Evolutionary conservation across 768 basidiomycete genomes (phyloP).

Genomic region (Lactarius tabidus): DNA sequence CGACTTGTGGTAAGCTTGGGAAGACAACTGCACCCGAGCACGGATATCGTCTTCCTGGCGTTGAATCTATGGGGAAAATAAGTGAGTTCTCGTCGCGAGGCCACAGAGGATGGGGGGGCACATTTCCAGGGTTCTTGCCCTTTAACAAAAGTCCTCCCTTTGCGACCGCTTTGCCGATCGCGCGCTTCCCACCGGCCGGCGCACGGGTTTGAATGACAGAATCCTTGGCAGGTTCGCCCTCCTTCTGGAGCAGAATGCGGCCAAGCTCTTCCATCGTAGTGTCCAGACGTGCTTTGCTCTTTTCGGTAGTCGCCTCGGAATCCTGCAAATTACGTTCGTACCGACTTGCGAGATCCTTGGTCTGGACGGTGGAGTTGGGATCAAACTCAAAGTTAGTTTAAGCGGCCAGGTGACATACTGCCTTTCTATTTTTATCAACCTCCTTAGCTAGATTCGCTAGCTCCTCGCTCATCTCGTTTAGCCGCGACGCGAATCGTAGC

Average conservation of each 20-base stretch:
- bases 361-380: slow-evolving; percentile 40
- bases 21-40: slow-evolving; percentile 74
- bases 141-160: slow-evolving; percentile 88
- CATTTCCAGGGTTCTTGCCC: slow-evolving; percentile 89
- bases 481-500: slow-evolving; percentile 74
- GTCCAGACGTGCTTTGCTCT: slow-evolving; percentile 83
- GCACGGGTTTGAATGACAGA: slow-evolving; percentile 62
- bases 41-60: slow-evolving; percentile 95
- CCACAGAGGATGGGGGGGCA: slow-evolving; percentile 32
- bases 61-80: slow-evolving; percentile 53
- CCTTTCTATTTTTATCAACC: slow-evolving; percentile 91
- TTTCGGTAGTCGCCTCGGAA: slow-evolving; percentile 81
- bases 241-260: slow-evolving; percentile 86
- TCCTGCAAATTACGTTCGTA: slow-evolving; percentile 89
- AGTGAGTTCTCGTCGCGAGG: slow-evolving; percentile 9
- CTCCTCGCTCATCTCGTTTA: slow-evolving; percentile 98
- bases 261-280: slow-evolving; percentile 91
- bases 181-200: slow-evolving; percentile 68
- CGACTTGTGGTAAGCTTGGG: slow-evolving; percentile 87
- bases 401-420: slow-evolving; percentile 45
- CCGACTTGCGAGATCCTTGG: slow-evolving; percentile 84
- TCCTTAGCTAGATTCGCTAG: slow-evolving; percentile 79
- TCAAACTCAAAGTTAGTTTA: neutral
- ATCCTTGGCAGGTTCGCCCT: slow-evolving; percentile 89
- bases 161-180: slow-evolving; percentile 84